Evolutionary conservation across 768 basidiomycete species (phyloP).

Genomic region (Stropharia rugosoannulata): DNA sequence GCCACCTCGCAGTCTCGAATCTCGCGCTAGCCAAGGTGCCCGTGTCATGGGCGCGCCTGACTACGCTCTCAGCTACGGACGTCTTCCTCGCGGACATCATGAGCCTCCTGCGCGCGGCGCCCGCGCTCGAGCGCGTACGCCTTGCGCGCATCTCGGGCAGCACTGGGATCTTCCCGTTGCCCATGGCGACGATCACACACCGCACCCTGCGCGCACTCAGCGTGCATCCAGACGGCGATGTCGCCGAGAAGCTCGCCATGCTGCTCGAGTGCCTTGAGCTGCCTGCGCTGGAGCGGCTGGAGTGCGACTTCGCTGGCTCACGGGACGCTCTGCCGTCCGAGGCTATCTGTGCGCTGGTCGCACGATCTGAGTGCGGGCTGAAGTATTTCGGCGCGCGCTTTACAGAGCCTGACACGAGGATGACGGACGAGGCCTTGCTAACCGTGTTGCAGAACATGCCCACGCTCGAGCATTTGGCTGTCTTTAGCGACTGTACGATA

Average conservation of each 20-base stretch:
- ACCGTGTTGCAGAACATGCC: background rate
- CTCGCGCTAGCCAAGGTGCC: constrained; percentile 1
- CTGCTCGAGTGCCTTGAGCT: background rate
- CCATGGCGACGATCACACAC: background rate
- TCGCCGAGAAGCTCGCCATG: background rate
- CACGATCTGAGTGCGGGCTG: background rate
- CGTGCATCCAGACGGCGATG: constrained; percentile 2
- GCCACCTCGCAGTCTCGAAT: background rate
- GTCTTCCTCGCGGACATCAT: constrained; percentile 2
- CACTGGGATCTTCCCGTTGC: background rate
- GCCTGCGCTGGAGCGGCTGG: background rate
- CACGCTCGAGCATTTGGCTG: background rate
- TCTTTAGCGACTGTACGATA: background rate
- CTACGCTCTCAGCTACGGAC: background rate
- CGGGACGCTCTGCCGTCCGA: background rate
- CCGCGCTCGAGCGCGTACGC: background rate
- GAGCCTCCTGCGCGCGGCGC: background rate
- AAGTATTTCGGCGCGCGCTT: background rate
- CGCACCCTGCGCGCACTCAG: background rate
- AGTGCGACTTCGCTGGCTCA: background rate
- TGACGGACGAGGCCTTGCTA: background rate
- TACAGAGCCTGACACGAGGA: background rate
- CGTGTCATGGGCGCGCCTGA: constrained; percentile 1
- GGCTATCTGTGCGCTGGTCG: background rate
- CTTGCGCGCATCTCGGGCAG: constrained; percentile 2